Evolutionary conservation across 768 basidiomycete genomes (phyloP).

Genomic region (Amanita inopinata): DNA sequence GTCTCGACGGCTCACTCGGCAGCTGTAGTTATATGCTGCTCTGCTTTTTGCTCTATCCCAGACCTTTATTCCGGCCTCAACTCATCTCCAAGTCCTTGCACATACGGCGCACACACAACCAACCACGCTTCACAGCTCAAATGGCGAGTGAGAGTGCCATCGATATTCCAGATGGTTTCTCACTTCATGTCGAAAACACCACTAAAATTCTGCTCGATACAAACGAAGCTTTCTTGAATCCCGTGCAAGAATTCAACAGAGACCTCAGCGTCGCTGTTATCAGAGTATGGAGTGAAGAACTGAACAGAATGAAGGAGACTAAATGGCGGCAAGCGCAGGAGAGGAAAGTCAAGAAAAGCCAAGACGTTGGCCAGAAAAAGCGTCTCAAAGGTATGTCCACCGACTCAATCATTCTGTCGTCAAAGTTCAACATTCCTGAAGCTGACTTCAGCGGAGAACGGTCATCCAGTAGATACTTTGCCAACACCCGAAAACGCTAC

Average conservation of each 20-base stretch:
- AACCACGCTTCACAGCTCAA: not conserved
- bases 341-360: conserved; percentile 28
- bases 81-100: not conserved
- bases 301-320: conserved; percentile 51
- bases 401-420: not conserved
- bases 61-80: not conserved
- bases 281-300: conserved; percentile 73
- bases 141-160: conserved; percentile 21
- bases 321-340: conserved; percentile 48
- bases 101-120: not conserved
- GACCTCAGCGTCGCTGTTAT: conserved; percentile 91
- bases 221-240: conserved; percentile 91
- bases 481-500: not conserved
- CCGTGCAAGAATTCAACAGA: conserved; percentile 96
- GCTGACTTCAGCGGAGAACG: conserved; percentile 1
- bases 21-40: conserved; percentile 2
- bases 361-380: conserved; percentile 25
- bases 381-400: conserved; percentile 36
- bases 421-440: not conserved
- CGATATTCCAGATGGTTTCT: conserved; percentile 61
- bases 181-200: conserved; percentile 73
- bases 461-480: conserved; percentile 4
- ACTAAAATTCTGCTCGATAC: conserved; percentile 71
- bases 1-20: too few species aligned
- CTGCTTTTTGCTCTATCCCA: not conserved